These are phyloP conservation scores for Iberis pinnata DNA, from an alignment of 345 rosid genomes.

Conservation along the genomic window DNA sequence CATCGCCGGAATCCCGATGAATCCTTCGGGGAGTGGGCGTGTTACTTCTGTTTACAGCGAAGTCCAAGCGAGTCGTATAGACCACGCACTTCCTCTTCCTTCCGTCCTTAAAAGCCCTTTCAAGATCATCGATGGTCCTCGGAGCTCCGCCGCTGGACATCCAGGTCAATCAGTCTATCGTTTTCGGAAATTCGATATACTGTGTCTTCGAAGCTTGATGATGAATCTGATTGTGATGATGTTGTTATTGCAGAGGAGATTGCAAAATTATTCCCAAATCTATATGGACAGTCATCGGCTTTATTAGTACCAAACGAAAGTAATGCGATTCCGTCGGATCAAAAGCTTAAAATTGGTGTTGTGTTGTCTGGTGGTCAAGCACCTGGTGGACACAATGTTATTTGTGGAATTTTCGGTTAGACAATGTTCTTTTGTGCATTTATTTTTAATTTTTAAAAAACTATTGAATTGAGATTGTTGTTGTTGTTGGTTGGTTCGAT, in stretches of 20 bases:
- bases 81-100: slow-evolving; percentile 73
- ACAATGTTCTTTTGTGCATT: background rate
- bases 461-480: background rate
- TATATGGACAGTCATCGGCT: slow-evolving; percentile 83
- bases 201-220: background rate
- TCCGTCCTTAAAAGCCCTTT: slow-evolving; percentile 62
- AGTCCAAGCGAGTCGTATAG: slow-evolving; percentile 73
- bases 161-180: slow-evolving; percentile 42
- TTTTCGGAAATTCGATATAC: background rate
- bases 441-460: background rate
- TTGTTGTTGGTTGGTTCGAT: slow-evolving; percentile 15
- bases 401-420: slow-evolving; percentile 81
- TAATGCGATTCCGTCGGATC: slow-evolving; percentile 21
- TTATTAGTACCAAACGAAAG: slow-evolving; percentile 42
- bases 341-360: slow-evolving; percentile 75
- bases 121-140: slow-evolving; percentile 69
- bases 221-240: background rate
- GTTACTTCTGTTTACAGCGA: slow-evolving; percentile 67
- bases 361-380: slow-evolving; percentile 99
- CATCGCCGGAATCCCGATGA: slow-evolving; percentile 24
- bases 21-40: slow-evolving; percentile 32
- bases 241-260: slow-evolving; percentile 53
- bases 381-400: slow-evolving; percentile 98
- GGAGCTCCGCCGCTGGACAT: slow-evolving; percentile 85
- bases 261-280: slow-evolving; percentile 66